These are phyloP conservation scores for Pittosporum tobira DNA, from an alignment of 129 eudicot species.

Conservation along the genomic window DNA sequence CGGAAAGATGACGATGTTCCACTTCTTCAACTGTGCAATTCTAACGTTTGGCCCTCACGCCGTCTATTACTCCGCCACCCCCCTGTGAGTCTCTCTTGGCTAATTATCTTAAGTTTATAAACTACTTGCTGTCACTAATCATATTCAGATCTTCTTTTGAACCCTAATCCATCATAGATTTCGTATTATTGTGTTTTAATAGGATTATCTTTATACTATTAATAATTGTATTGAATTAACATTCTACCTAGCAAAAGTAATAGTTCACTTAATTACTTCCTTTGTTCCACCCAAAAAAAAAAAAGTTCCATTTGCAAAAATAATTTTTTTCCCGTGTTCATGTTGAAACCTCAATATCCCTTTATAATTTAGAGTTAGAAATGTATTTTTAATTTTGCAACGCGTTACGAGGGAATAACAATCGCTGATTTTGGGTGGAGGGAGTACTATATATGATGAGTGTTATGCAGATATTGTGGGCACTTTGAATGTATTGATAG, in stretches of 20 bases:
- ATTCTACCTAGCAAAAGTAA: neutral
- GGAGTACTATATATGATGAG: neutral
- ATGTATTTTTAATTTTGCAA: too few relatives aligned
- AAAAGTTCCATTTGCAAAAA: too few relatives aligned
- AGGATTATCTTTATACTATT: neutral
- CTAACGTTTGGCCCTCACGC: conserved; percentile 98
- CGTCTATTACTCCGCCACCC: conserved; percentile 96
- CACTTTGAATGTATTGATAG: neutral
- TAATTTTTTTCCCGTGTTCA: too few relatives aligned
- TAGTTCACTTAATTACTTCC: neutral
- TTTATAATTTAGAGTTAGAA: too few relatives aligned
- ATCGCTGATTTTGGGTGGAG: too few relatives aligned
- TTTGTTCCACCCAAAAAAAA: too few relatives aligned
- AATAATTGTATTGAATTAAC: neutral
- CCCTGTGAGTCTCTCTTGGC: conserved; percentile 60
- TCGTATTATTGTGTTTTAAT: neutral
- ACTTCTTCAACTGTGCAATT: conserved; percentile 96
- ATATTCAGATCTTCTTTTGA: conserved; percentile 12
- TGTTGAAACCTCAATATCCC: too few relatives aligned
- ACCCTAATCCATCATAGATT: conserved; percentile 6
- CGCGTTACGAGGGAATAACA: too few relatives aligned
- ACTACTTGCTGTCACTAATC: neutral
- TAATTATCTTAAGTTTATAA: neutral
- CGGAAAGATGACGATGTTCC: conserved; percentile 79
- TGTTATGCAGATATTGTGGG: neutral